These are phyloP conservation scores for Citrus medica DNA, from an alignment of 345 rosid genomes.

Conservation along the genomic window DNA sequence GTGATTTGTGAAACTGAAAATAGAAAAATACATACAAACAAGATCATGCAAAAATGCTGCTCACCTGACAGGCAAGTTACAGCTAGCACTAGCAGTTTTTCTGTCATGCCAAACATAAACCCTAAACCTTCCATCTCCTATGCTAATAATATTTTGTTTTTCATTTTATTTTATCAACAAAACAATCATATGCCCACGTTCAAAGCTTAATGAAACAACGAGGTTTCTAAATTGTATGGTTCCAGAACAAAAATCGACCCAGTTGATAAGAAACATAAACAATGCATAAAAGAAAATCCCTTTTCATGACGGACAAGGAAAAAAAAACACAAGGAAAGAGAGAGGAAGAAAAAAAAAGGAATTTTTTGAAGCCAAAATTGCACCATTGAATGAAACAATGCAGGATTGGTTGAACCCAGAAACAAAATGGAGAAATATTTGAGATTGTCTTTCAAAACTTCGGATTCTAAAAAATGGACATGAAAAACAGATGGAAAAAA, in stretches of 20 bases:
- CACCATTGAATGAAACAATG: not conserved
- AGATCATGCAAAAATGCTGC: constrained; percentile 96
- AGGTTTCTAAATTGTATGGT: no score
- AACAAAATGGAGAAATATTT: no score
- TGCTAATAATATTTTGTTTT: not conserved
- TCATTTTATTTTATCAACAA: not conserved
- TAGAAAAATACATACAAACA: constrained; percentile 9
- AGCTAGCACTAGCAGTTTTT: constrained; percentile 56
- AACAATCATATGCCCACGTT: constrained; percentile 50
- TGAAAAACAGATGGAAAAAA: not conserved
- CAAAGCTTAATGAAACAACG: constrained; percentile 10
- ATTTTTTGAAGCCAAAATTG: not conserved
- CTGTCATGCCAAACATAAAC: constrained; percentile 54
- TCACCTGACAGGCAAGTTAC: constrained; percentile 86
- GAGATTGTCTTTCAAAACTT: not conserved
- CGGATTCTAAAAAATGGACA: not conserved
- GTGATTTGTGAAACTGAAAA: constrained; percentile 2
- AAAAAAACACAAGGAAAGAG: no score
- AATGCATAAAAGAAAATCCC: no score
- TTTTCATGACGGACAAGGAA: not conserved
- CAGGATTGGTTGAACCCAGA: not conserved
- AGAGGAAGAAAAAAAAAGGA: no score
- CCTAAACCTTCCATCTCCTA: constrained; percentile 37
- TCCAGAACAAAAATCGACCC: constrained; percentile 8
- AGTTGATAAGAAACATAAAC: constrained; percentile 10